A percentile compares a stretch with the other conserved stretches of the same genome.
Conservation (phyloP, 2,329 filamentous ascomycete species). For the Claviceps africana region DNA sequence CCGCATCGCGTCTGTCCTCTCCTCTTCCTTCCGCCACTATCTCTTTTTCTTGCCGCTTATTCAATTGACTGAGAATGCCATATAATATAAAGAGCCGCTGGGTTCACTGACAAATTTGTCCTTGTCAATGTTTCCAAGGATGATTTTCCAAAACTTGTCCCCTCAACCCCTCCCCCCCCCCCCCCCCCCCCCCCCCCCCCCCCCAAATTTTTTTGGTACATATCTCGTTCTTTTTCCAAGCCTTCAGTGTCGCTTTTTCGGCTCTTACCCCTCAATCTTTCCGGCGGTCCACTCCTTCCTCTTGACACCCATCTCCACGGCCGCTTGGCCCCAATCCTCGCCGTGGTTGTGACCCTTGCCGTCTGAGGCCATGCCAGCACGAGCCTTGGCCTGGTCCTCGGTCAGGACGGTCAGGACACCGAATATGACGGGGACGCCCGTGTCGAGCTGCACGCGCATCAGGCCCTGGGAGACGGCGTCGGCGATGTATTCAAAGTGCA, state of each 20-base stretch:
- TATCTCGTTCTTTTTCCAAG: neutral
- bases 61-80: too few relatives aligned
- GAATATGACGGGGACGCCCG: conserved; percentile 79
- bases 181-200: too few relatives aligned
- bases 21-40: too few relatives aligned
- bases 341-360: conserved; percentile 72
- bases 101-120: too few relatives aligned
- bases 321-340: conserved; percentile 87
- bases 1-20: too few relatives aligned
- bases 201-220: neutral
- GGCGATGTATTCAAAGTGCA: conserved; percentile 98
- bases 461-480: conserved; percentile 82
- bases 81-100: too few relatives aligned
- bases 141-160: too few relatives aligned
- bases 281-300: conserved; percentile 70
- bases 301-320: conserved; percentile 88
- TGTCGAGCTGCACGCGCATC: conserved; percentile 88
- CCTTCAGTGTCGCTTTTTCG: neutral
- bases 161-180: too few relatives aligned
- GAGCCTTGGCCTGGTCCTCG: conserved; percentile 74
- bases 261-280: conserved; percentile 31
- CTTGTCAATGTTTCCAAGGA: too few relatives aligned
- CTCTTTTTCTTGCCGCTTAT: too few relatives aligned
- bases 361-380: conserved; percentile 72
- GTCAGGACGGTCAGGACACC: conserved; percentile 78